Evolutionary conservation across 805 yeast genomes (phyloP), one percentile per base, ranked within the genome.

Genomic region (Zygotorulaspora florentina): DNA sequence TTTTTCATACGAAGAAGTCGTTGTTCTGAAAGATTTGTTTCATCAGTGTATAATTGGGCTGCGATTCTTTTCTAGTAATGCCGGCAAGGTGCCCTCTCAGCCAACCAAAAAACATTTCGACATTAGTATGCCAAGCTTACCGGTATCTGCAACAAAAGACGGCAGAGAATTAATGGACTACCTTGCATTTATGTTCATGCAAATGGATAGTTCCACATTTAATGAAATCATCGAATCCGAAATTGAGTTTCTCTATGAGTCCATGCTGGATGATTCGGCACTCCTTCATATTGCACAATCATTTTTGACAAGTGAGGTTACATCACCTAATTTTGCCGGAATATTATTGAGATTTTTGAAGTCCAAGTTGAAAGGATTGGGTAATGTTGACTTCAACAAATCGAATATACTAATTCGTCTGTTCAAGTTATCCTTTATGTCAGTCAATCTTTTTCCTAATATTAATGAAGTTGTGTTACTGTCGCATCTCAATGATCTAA

Each of bases 121-220:
- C 48, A 76, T 85, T 1, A 79, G 85, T 12, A 91, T 89, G 8
- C 91, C 95, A 4, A 84, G 84, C 47, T 67, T 87, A 31, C 96
- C 96, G 3, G 85, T 87, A 10, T 80, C 90, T 1, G 86, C 95
- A 0, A 81, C 95, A 1, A 89, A 88, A 55, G 98, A 91, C 59
- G 96, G 90, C 47, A 88, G 90, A 56, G 99, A 93, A 57, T 71
- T 90, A 47, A 89, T 93, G 96, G 99, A 95, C 60, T 83, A 89
- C 2, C 80, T 93, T 62, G 96, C 96, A 0, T 85, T 96, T 1
- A 87, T 93, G 56, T 93, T 88, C 66, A 87, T 89, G 54, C 96
- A 88, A 61, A 78, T 95, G 45, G 99, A 95, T 60, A 90, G 96
- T 16, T 89, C 98, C 0, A 86, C 97, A 0, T 95, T 95, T 66